Conservation (phyloP, 805 yeast genomes). For the Starmerella apis region DNA sequence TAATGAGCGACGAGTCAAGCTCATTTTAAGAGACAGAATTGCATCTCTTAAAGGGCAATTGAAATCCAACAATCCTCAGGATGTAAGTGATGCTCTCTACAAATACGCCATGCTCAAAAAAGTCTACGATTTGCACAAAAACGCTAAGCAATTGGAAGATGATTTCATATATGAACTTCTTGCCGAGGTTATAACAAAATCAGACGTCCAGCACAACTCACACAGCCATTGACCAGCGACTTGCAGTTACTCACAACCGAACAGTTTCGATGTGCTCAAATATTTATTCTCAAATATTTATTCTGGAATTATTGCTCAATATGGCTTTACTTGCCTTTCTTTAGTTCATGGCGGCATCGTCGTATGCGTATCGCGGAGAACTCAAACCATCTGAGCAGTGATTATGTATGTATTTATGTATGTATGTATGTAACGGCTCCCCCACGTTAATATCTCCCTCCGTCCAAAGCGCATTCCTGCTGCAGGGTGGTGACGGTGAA, state of each 20-base stretch:
- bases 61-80: neutral
- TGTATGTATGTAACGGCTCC: too few relatives aligned
- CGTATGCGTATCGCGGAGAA: neutral
- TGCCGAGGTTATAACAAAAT: neutral
- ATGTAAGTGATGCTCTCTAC: neutral
- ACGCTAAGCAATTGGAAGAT: neutral
- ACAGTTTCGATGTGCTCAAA: too few relatives aligned
- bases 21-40: neutral
- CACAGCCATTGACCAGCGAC: neutral
- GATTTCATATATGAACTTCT: conserved; percentile 1
- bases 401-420: neutral
- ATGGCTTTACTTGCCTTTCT: too few relatives aligned
- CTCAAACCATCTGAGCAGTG: neutral
- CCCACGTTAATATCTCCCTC: too few relatives aligned
- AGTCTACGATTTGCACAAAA: neutral
- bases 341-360: neutral
- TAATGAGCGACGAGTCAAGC: conserved; percentile 1
- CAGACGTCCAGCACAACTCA: neutral
- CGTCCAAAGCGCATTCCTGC: neutral
- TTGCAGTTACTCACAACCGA: too few relatives aligned
- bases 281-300: too few relatives aligned
- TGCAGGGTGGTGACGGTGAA: neutral
- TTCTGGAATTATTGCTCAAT: too few relatives aligned
- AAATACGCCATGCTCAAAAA: neutral
- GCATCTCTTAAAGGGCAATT: neutral